Percentiles rank a stretch among this genome's conserved stretches.
phyloP scores from a whole-genome alignment of 345 rosid genomes.

The Syzygium grande region DNA sequence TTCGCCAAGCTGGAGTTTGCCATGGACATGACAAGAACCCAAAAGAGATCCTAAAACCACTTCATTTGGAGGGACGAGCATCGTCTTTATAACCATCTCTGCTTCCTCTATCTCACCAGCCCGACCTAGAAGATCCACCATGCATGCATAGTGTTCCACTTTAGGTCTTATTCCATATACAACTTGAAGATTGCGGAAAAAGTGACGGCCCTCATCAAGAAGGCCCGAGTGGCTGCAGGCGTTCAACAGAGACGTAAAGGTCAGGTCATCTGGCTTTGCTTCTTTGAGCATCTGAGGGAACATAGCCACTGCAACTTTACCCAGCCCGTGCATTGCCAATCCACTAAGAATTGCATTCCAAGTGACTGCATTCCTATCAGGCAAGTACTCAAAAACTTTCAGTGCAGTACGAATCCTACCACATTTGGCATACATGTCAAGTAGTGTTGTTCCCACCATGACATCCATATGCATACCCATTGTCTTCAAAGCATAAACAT shows the following conservation, averaged over 20 bases:
- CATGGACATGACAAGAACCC: conserved; percentile 64
- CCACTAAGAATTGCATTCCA: conserved; percentile 82
- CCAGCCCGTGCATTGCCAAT: conserved; percentile 70
- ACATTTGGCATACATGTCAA: conserved; percentile 87
- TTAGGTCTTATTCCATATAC: conserved; percentile 42
- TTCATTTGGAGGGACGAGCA: conserved; percentile 76
- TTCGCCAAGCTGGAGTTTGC: conserved; percentile 52
- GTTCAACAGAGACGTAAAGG: conserved; percentile 58
- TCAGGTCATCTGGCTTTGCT: conserved; percentile 60
- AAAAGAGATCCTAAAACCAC: conserved; percentile 74
- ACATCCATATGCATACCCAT: conserved; percentile 35
- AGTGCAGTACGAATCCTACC: conserved; percentile 51
- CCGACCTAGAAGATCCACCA: conserved; percentile 83
- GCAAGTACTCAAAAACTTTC: conserved; percentile 43
- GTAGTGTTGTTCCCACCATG: conserved; percentile 69
- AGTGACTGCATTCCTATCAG: conserved; percentile 54
- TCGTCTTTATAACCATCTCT: conserved; percentile 33
- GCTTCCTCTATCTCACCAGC: conserved; percentile 77
- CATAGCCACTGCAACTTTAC: conserved; percentile 36
- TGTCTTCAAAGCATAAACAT: conserved; percentile 52
- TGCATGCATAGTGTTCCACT: conserved; percentile 78
- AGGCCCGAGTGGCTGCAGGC: conserved; percentile 85
- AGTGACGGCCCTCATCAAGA: conserved; percentile 43
- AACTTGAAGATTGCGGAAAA: conserved; percentile 30
- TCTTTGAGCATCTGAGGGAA: conserved; percentile 53